Evolutionary conservation across 1,284 basidiomycete genomes (phyloP).

Genomic region (Apiotrichum gamsii): DNA sequence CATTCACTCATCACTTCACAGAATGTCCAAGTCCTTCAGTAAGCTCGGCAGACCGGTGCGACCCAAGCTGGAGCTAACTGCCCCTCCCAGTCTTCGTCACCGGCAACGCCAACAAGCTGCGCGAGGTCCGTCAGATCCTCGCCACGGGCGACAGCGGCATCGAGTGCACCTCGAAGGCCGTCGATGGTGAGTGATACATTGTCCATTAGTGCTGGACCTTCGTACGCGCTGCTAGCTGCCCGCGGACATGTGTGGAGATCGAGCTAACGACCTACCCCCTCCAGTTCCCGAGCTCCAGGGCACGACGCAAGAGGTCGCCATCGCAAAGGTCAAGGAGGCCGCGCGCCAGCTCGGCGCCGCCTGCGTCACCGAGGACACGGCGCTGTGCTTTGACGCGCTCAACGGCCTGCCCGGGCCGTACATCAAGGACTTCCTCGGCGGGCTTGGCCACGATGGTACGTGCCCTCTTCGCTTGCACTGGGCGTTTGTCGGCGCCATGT

Average conservation of each 20-base stretch:
- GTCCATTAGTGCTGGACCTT: too few relatives aligned
- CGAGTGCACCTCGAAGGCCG: conserved; percentile 34
- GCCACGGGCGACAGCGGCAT: conserved; percentile 37
- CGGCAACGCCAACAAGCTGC: conserved; percentile 88
- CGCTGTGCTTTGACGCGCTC: conserved; percentile 82
- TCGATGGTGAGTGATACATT: conserved; percentile 42
- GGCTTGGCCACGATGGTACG: conserved; percentile 69
- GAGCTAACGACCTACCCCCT: conserved; percentile 1
- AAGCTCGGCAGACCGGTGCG: not conserved
- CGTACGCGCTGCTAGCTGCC: too few relatives aligned
- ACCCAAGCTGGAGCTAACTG: not conserved
- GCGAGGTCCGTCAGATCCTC: conserved; percentile 63
- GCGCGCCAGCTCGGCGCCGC: conserved; percentile 76
- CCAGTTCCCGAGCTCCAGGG: conserved; percentile 91
- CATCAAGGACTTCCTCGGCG: conserved; percentile 84
- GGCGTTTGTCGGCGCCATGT: not conserved
- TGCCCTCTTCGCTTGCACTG: too few relatives aligned
- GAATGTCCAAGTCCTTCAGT: not conserved
- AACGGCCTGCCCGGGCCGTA: conserved; percentile 91
- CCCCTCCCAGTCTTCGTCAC: conserved; percentile 77
- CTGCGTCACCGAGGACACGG: conserved; percentile 95
- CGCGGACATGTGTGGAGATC: too few relatives aligned
- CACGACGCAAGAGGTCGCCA: conserved; percentile 81
- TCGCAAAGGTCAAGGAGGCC: conserved; percentile 77
- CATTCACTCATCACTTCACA: too few relatives aligned